phyloP scores from a whole-genome alignment of 2,329 filamentous ascomycete species.

The Bipolaris victoriae region DNA sequence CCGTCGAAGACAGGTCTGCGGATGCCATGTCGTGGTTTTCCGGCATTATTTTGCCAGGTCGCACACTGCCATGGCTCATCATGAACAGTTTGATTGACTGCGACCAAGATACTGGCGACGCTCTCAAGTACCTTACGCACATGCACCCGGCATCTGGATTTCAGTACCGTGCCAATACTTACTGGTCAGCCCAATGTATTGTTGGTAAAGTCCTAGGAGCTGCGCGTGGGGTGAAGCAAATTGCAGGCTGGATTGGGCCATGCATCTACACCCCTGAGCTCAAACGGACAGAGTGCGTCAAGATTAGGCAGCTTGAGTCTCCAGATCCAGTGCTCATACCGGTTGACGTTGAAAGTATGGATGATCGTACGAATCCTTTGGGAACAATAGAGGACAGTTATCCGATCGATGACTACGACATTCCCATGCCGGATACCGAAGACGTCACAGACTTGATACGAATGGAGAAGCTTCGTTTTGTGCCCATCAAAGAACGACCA shows the following conservation, averaged over 20 bases:
- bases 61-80: slow-evolving; percentile 73
- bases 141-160: slow-evolving; percentile 73
- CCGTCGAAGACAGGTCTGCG: slow-evolving; percentile 67
- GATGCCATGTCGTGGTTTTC: slow-evolving; percentile 80
- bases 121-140: slow-evolving; percentile 71
- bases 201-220: slow-evolving; percentile 73
- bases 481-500: slow-evolving; percentile 51
- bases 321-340: slow-evolving; percentile 61
- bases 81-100: slow-evolving; percentile 81
- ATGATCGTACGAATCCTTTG: slow-evolving; percentile 70
- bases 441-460: slow-evolving; percentile 69
- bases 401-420: slow-evolving; percentile 70
- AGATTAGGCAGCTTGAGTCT: slow-evolving; percentile 66
- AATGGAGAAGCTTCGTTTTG: slow-evolving; percentile 70
- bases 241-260: slow-evolving; percentile 77
- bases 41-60: slow-evolving; percentile 73
- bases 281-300: slow-evolving; percentile 70
- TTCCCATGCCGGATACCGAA: slow-evolving; percentile 63
- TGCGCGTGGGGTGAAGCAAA: slow-evolving; percentile 71
- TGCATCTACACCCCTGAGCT: slow-evolving; percentile 72
- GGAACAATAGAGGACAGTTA: slow-evolving; percentile 67
- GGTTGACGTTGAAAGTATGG: slow-evolving; percentile 70
- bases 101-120: slow-evolving; percentile 70
- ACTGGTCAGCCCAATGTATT: slow-evolving; percentile 75
- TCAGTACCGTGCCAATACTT: slow-evolving; percentile 78